These are phyloP conservation scores for Eucalyptus leucophloia DNA, from an alignment of 345 rosid species.

Conservation along the genomic window DNA sequence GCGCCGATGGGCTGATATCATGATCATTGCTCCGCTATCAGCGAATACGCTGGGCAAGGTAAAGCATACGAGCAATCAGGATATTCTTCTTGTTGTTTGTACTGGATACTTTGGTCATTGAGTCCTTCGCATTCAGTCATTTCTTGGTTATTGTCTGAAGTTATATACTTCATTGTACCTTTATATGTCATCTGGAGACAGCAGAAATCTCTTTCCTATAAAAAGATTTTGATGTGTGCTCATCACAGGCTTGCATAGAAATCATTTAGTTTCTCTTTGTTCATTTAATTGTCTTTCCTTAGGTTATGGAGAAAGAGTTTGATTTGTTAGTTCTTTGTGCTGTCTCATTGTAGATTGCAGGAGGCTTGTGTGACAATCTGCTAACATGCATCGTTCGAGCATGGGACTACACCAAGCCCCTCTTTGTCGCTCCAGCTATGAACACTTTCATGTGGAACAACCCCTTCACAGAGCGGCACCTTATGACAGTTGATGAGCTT, in stretches of 20 bases:
- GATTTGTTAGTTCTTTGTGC: background rate
- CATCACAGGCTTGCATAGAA: background rate
- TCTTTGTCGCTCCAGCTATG: conserved; percentile 85
- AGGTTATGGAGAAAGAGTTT: background rate
- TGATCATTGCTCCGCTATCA: conserved; percentile 86
- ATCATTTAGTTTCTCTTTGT: background rate
- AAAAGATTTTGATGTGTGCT: background rate
- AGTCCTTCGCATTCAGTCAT: background rate
- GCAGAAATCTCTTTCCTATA: background rate
- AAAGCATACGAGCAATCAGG: background rate
- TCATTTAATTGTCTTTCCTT: background rate
- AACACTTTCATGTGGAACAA: conserved; percentile 90
- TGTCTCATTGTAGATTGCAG: conserved; percentile 61
- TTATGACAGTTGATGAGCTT: conserved; percentile 70
- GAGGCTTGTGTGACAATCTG: conserved; percentile 87
- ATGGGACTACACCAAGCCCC: conserved; percentile 81
- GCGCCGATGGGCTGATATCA: conserved; percentile 87
- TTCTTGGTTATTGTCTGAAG: background rate
- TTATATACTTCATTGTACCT: background rate
- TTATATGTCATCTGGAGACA: background rate
- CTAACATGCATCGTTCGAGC: conserved; percentile 83
- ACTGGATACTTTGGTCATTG: background rate
- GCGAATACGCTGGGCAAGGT: conserved; percentile 97
- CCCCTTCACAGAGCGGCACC: conserved; percentile 85
- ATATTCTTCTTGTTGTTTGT: background rate